Evolutionary conservation across 805 yeast genomes (phyloP).

Genomic region (Groenewaldozyma salmanticensis): DNA sequence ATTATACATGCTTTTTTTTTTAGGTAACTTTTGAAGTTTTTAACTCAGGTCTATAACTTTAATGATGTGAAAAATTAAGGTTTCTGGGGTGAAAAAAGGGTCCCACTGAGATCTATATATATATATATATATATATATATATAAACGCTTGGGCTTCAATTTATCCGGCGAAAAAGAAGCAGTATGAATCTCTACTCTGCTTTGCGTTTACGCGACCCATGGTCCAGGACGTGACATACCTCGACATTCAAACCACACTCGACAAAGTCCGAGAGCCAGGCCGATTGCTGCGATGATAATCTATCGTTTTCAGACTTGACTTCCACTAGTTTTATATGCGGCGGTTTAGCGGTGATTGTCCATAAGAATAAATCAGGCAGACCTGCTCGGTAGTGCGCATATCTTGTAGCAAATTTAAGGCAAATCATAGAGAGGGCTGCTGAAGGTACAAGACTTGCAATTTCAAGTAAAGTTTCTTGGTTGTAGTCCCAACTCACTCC

Average conservation of each 20-base stretch:
- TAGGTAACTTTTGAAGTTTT: not conserved
- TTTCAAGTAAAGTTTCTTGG: constrained; percentile 14
- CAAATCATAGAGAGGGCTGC: constrained; percentile 17
- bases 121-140: too few relatives aligned
- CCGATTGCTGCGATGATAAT: constrained; percentile 28
- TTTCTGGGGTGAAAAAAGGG: too few relatives aligned
- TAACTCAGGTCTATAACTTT: not conserved
- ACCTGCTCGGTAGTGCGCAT: constrained; percentile 22
- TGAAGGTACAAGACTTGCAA: constrained; percentile 17
- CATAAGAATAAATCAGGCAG: constrained; percentile 30
- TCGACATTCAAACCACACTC: constrained; percentile 24
- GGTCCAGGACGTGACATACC: constrained; percentile 20
- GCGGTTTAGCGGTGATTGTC: constrained; percentile 10
- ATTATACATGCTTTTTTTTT: constrained; percentile 14
- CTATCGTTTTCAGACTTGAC: constrained; percentile 31
- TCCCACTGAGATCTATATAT: too few relatives aligned
- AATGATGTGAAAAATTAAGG: too few relatives aligned
- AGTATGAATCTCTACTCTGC: too few relatives aligned
- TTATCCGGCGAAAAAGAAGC: too few relatives aligned
- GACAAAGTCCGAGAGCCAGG: constrained; percentile 28
- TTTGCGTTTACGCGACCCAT: constrained; percentile 2
- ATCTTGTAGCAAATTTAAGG: constrained; percentile 16
- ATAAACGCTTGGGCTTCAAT: too few relatives aligned
- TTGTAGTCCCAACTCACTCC: constrained; percentile 26
- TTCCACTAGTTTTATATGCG: constrained; percentile 22